Percentiles rank a stretch among this genome's conserved stretches.
These are phyloP conservation scores for Fragaria vesca DNA, from an alignment of 306 rosid species.

Conservation along the genomic window DNA sequence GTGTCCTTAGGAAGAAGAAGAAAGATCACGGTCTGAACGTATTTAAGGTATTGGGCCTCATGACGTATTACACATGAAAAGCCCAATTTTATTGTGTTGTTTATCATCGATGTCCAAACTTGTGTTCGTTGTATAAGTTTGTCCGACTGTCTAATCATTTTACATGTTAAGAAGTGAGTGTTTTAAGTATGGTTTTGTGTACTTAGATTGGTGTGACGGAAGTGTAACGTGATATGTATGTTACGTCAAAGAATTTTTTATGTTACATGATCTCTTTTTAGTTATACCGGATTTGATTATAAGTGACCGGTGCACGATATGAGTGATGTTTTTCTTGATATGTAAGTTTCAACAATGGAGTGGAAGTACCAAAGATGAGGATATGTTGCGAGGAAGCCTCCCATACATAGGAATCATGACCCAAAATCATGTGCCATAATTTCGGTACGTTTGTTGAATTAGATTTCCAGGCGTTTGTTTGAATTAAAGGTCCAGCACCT, in stretches of 20 bases:
- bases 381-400: neutral
- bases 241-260: no score
- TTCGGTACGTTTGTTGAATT: neutral
- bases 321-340: neutral
- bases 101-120: no score
- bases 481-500: neutral
- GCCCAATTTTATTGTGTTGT: neutral
- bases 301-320: neutral
- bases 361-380: neutral
- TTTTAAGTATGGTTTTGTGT: no score
- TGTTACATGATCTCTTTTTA: no score
- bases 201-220: neutral
- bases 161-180: no score
- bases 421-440: neutral
- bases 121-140: no score
- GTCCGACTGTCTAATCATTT: no score
- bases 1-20: neutral
- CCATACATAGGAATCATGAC: neutral
- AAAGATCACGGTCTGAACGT: neutral
- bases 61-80: neutral
- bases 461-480: neutral
- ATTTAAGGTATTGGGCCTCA: neutral
- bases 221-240: neutral
- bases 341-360: neutral
- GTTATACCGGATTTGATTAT: no score